Evolutionary conservation across 306 rosid genomes (phyloP), one percentile per base, ranked within the genome.

Genomic region (Medicago truncatula): DNA sequence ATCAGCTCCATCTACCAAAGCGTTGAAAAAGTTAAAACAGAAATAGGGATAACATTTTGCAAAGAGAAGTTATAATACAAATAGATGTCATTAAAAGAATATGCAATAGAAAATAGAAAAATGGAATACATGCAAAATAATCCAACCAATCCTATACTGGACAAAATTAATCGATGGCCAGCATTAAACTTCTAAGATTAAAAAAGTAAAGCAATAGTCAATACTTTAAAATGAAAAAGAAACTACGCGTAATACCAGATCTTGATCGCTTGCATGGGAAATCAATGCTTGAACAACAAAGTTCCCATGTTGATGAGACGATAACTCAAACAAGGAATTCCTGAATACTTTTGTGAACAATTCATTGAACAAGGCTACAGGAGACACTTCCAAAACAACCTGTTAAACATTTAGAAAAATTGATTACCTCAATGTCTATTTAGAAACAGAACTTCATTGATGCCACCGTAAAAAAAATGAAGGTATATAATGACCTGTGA

Each of bases 301-400:
- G 86, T 95, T 95, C 39, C 93, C 99, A 76, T 89, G 84, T 68
- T 89, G 97, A 83, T 95, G 78, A 79, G 91, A 85, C n/a, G 99
- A 89, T 76, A 92, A 82, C 70, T 90, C 88, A 15, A 90, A 82
- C 86, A 95, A 83, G 34, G 93, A 90, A 84, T 83, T 88, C 84
- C 74, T 84, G 79, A 95, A 92, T 67, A 87, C 76, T 85, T 88
- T 90, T 25, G 78, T 59, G 77, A 90, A 84, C 71, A 95, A 77
- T 64, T 87, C 96, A 21, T 85, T 77, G 81, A 87, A 95, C 86
- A 95, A 78, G 47, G 76, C 80, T 78, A 83, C 87, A 3, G 99
- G 99, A 83, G 97, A 92, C 69, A 90, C 97, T 89, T 89, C 99
- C 92, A 95, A 89, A 83, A 92, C 81, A 69, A 90, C 97, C 98